phyloP scores from a whole-genome alignment of 2,329 filamentous ascomycete species.

The Paramyrothecium roridum region DNA sequence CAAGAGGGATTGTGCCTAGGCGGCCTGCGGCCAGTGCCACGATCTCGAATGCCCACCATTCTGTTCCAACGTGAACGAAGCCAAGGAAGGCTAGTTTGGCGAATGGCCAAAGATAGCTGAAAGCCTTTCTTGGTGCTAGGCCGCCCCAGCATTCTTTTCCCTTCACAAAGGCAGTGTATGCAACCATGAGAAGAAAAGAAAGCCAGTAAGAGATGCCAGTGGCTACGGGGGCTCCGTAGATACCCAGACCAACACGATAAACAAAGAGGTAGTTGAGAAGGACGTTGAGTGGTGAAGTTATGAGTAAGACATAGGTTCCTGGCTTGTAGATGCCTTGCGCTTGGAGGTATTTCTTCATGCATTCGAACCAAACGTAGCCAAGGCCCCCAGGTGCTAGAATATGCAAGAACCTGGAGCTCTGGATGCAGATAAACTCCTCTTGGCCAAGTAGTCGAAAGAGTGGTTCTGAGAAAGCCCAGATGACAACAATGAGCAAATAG shows the following conservation, averaged over 20 bases:
- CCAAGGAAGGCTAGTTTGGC: slow-evolving; percentile 72
- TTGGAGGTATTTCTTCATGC: slow-evolving; percentile 83
- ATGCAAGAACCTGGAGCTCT: slow-evolving; percentile 70
- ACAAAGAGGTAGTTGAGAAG: slow-evolving; percentile 79
- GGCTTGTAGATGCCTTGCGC: slow-evolving; percentile 85
- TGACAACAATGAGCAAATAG: slow-evolving; percentile 67
- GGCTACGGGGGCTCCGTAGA: slow-evolving; percentile 77
- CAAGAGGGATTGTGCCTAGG: slow-evolving; percentile 74
- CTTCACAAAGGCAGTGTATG: slow-evolving; percentile 67
- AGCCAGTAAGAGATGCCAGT: slow-evolving; percentile 85
- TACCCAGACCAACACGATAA: slow-evolving; percentile 65
- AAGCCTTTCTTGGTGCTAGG: slow-evolving; percentile 55
- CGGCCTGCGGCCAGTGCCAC: slow-evolving; percentile 79
- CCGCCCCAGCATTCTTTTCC: slow-evolving; percentile 81
- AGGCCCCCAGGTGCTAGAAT: slow-evolving; percentile 76
- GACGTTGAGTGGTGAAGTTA: slow-evolving; percentile 79
- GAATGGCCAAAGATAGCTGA: slow-evolving; percentile 69
- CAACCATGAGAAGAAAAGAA: slow-evolving; percentile 72
- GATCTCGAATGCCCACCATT: slow-evolving; percentile 95
- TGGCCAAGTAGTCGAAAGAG: slow-evolving; percentile 75
- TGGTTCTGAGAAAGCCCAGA: slow-evolving; percentile 74
- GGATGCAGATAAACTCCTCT: slow-evolving; percentile 70
- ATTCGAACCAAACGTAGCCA: slow-evolving; percentile 85
- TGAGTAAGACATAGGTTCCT: slow-evolving; percentile 76
- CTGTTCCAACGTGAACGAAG: slow-evolving; percentile 79